phyloP scores from a whole-genome alignment of 179 eudicot genomes.

The Gypsophila paniculata region DNA sequence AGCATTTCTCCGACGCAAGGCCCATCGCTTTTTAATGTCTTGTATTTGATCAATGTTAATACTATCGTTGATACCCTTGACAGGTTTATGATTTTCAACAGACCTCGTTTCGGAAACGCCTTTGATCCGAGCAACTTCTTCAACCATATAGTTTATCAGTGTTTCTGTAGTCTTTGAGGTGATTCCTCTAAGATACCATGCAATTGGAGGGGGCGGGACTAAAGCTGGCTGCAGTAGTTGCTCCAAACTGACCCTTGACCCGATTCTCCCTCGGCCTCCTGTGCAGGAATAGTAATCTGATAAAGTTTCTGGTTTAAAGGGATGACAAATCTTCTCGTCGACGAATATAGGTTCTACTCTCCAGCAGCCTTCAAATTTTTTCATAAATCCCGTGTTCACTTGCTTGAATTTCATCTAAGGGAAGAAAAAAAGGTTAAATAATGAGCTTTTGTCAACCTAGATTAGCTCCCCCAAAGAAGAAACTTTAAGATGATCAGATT shows the following conservation, averaged over 20 bases:
- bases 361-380: constrained; percentile 95
- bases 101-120: constrained; percentile 28
- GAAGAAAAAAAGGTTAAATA: not conserved
- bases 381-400: constrained; percentile 80
- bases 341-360: constrained; percentile 73
- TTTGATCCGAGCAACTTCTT: constrained; percentile 68
- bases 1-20: constrained; percentile 47
- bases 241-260: constrained; percentile 69
- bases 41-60: constrained; percentile 18
- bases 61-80: constrained; percentile 20
- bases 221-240: constrained; percentile 76
- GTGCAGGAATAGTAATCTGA: constrained; percentile 59
- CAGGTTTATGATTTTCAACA: constrained; percentile 13
- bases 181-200: constrained; percentile 94
- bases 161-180: constrained; percentile 78
- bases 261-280: constrained; percentile 73
- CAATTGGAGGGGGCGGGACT: constrained; percentile 92
- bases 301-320: constrained; percentile 56
- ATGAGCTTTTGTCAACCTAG: not conserved
- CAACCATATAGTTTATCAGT: constrained; percentile 57
- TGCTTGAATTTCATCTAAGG: constrained; percentile 90
- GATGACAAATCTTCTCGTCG: constrained; percentile 66
- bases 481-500: not conserved
- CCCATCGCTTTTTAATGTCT: constrained; percentile 83
- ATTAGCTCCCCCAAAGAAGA: not conserved